Evolutionary conservation across 129 eudicot genomes (phyloP).

Genomic region (Artemisia annua): DNA sequence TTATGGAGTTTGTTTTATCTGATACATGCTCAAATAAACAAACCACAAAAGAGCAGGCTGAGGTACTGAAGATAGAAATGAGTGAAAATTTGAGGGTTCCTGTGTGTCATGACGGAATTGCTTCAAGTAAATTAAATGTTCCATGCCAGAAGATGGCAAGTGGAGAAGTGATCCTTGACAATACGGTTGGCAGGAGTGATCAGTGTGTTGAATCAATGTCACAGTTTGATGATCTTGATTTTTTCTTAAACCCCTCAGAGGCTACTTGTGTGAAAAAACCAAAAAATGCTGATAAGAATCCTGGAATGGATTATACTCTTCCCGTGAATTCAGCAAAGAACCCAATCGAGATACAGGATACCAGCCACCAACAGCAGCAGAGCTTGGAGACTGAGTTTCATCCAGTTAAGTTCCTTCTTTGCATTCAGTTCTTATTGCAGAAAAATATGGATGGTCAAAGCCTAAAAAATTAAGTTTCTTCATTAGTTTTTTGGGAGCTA

Average conservation of each 20-base stretch:
- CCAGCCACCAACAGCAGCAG: constrained; percentile 36
- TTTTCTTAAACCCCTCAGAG: constrained; percentile 60
- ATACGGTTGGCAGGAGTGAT: constrained; percentile 30
- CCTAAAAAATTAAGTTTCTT: no score
- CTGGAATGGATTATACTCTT: constrained; percentile 28
- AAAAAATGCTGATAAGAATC: constrained; percentile 29
- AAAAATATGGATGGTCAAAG: constrained; percentile 18
- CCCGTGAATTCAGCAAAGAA: constrained; percentile 36
- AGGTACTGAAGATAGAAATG: constrained; percentile 39
- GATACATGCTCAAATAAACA: constrained; percentile 30
- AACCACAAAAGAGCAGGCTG: constrained; percentile 42
- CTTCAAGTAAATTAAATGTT: constrained; percentile 43
- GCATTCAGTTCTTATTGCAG: constrained; percentile 24
- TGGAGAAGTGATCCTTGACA: constrained; percentile 34
- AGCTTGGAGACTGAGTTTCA: constrained; percentile 44
- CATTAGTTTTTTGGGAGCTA: no score
- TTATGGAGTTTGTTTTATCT: constrained; percentile 59
- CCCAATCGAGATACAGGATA: constrained; percentile 24
- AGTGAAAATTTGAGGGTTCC: constrained; percentile 23
- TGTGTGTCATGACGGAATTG: constrained; percentile 21
- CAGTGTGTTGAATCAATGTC: constrained; percentile 45
- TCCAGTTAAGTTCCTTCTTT: constrained; percentile 44
- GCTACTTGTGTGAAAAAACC: constrained; percentile 29
- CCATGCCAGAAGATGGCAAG: constrained; percentile 32
- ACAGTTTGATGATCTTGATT: constrained; percentile 65